Percentiles rank a stretch among this genome's conserved stretches.
phyloP scores from a whole-genome alignment of 345 rosid species.

The Geranium rotundifolium region DNA sequence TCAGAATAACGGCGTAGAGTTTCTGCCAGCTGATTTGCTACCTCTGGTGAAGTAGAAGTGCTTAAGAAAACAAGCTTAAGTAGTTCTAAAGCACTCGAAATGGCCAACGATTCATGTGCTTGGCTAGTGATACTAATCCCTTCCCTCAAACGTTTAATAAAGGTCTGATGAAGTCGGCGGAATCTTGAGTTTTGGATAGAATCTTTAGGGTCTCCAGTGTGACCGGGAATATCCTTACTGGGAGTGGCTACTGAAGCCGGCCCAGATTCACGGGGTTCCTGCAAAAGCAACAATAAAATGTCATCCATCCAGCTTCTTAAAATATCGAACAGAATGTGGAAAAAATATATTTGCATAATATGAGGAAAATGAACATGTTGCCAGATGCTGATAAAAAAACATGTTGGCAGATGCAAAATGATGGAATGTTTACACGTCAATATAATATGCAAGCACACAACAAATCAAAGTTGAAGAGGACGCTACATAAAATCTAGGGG shows the following conservation, averaged over 20 bases:
- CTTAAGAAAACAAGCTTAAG: constrained; percentile 84
- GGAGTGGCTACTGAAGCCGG: constrained; percentile 25
- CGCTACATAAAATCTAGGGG: too few relatives aligned
- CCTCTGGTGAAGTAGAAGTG: constrained; percentile 50
- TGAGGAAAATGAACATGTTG: neutral
- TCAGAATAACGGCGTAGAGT: constrained; percentile 81
- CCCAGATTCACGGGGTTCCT: constrained; percentile 32
- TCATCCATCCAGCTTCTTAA: neutral
- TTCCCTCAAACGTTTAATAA: constrained; percentile 44
- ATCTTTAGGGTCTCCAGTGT: constrained; percentile 31
- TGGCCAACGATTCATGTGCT: constrained; percentile 42
- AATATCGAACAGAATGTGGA: neutral
- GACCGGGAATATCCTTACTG: constrained; percentile 22
- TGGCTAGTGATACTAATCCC: constrained; percentile 15
- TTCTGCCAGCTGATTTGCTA: constrained; percentile 60
- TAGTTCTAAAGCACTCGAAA: constrained; percentile 85
- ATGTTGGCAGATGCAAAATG: neutral
- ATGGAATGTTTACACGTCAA: neutral
- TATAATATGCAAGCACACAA: neutral
- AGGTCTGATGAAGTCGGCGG: constrained; percentile 40
- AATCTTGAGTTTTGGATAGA: constrained; percentile 30
- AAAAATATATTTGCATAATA: too few relatives aligned
- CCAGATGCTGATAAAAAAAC: constrained; percentile 1
- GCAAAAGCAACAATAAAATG: constrained; percentile 7
- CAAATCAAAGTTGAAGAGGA: neutral